Percentiles rank a stretch among this genome's conserved stretches.
phyloP scores from a whole-genome alignment of 805 yeast species.

The Saccharomyces eubayanus region DNA sequence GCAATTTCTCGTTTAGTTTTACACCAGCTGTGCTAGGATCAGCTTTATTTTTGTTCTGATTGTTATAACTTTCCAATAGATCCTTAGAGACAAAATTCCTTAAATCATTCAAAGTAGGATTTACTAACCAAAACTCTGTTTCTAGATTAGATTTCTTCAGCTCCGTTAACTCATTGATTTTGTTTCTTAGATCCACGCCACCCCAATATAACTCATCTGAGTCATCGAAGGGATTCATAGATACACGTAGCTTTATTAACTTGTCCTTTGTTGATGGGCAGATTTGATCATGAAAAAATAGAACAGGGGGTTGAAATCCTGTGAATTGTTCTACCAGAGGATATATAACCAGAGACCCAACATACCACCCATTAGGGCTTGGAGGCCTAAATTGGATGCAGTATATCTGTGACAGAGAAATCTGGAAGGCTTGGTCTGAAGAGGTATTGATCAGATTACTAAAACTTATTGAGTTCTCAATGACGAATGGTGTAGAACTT shows the following conservation, averaged over 20 bases:
- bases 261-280: constrained; percentile 63
- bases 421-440: not conserved
- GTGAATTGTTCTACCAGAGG: constrained; percentile 42
- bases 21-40: not conserved
- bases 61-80: not conserved
- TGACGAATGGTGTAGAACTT: not conserved
- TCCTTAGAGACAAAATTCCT: constrained; percentile 29
- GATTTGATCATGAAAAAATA: constrained; percentile 90
- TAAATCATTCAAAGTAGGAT: constrained; percentile 53
- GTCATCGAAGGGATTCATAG: constrained; percentile 66
- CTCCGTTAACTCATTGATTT: constrained; percentile 46
- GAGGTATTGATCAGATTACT: not conserved
- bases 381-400: constrained; percentile 82
- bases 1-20: not conserved
- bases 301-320: constrained; percentile 47
- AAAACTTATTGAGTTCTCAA: not conserved
- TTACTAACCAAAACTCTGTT: constrained; percentile 61
- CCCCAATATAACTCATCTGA: constrained; percentile 74
- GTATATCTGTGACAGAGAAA: constrained; percentile 36
- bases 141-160: constrained; percentile 66
- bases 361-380: constrained; percentile 75
- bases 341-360: constrained; percentile 66
- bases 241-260: constrained; percentile 49
- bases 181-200: constrained; percentile 64
- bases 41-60: not conserved